Conservation (phyloP, 768 basidiomycete genomes). For the Cyclocybe aegerita region DNA sequence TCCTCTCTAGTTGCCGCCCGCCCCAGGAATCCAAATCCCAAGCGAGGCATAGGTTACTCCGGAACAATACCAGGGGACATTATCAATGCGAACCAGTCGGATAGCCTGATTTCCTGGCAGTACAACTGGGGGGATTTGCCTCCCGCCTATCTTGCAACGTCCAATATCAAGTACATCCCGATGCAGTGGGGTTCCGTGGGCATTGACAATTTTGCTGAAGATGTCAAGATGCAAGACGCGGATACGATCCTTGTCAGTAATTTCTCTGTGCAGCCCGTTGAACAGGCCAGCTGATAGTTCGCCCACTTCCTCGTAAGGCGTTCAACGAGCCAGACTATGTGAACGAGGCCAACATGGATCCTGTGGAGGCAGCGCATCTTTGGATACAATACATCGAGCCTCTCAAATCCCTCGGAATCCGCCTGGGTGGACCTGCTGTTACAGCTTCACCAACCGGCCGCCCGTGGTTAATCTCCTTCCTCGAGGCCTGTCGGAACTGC, state of each 20-base stretch:
- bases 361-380: slow-evolving; percentile 44
- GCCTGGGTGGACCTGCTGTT: slow-evolving; percentile 58
- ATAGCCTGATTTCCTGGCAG: slow-evolving; percentile 44
- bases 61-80: slow-evolving; percentile 41
- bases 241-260: slow-evolving; percentile 43
- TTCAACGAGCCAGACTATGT: slow-evolving; percentile 57
- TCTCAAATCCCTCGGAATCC: slow-evolving; percentile 45
- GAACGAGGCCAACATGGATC: slow-evolving; percentile 44
- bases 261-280: neutral
- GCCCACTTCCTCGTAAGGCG: slow-evolving; percentile 19
- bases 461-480: slow-evolving; percentile 55
- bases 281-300: neutral
- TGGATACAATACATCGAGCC: slow-evolving; percentile 63
- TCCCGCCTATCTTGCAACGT: slow-evolving; percentile 40
- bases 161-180: slow-evolving; percentile 46
- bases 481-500: slow-evolving; percentile 49
- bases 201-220: slow-evolving; percentile 36
- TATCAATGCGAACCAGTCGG: slow-evolving; percentile 42
- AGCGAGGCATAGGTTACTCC: slow-evolving; percentile 47
- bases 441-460: slow-evolving; percentile 50
- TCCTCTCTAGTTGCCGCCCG: slow-evolving; percentile 2
- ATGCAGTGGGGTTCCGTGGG: slow-evolving; percentile 53
- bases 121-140: slow-evolving; percentile 55
- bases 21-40: slow-evolving; percentile 27
- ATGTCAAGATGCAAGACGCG: slow-evolving; percentile 45